Percentiles rank a stretch among this genome's conserved stretches.
Conservation (phyloP, 768 basidiomycete genomes). For the Agrocybe chaxingu region DNA sequence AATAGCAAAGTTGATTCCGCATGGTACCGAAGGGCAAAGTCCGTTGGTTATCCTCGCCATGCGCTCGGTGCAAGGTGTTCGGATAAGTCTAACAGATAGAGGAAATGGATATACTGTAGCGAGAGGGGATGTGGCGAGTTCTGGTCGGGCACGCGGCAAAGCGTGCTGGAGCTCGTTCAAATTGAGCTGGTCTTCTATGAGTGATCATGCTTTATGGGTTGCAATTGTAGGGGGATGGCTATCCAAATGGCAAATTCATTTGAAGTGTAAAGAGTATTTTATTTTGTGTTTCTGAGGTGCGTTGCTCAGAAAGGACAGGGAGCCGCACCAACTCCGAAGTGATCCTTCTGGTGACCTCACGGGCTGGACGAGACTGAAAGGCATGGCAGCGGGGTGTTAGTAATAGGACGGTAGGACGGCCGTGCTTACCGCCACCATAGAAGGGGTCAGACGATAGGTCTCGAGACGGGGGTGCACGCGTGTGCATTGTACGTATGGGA, state of each 20-base stretch:
- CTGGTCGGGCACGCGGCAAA: constrained; percentile 12
- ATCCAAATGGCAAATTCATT: not conserved
- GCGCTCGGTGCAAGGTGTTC: not conserved
- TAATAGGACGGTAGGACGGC: not conserved
- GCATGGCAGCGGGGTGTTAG: not conserved
- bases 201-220: constrained; percentile 7
- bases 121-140: constrained; percentile 7
- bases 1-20: too few species aligned
- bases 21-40: too few species aligned
- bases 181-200: constrained; percentile 7
- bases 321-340: constrained; percentile 10
- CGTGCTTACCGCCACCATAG: not conserved
- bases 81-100: not conserved
- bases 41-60: not conserved
- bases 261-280: constrained; percentile 8
- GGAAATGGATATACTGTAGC: not conserved
- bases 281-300: not conserved
- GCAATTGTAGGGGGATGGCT: not conserved
- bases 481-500: not conserved
- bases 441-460: not conserved
- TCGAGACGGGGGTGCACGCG: not conserved
- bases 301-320: not conserved
- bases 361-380: not conserved
- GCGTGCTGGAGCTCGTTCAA: constrained; percentile 2
- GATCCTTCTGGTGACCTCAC: not conserved